Conservation (phyloP, 116 monocot genomes). For the Trichopus zeylanicus region DNA sequence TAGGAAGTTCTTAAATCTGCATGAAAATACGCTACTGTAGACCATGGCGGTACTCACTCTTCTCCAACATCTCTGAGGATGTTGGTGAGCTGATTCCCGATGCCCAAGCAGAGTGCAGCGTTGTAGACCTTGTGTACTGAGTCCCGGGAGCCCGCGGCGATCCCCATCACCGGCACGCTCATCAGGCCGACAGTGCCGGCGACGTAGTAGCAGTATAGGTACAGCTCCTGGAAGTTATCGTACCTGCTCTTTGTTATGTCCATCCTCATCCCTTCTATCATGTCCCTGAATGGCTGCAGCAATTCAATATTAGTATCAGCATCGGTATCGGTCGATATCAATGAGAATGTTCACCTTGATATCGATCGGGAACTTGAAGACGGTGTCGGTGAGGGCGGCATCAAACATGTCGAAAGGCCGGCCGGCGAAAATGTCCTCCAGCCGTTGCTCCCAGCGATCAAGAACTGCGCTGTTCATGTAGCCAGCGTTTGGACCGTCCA, state of each 20-base stretch:
- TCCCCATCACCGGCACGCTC: neutral
- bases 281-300: neutral
- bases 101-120: neutral
- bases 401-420: constrained; percentile 86
- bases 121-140: neutral
- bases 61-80: constrained; percentile 5
- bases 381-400: constrained; percentile 75
- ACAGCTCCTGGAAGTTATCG: neutral
- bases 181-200: constrained; percentile 2
- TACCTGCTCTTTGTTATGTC: neutral
- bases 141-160: neutral
- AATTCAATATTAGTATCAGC: neutral
- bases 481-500: constrained; percentile 88
- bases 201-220: constrained; percentile 5
- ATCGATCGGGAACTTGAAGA: constrained; percentile 66
- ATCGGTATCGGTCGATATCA: neutral
- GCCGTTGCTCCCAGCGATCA: constrained; percentile 64
- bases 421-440: constrained; percentile 68
- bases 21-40: no score
- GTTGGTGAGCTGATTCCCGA: constrained; percentile 7
- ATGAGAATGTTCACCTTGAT: constrained; percentile 39
- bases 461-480: constrained; percentile 67
- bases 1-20: no score
- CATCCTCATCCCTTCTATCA: constrained; percentile 5
- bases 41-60: no score